These are phyloP conservation scores for Lepiota brunneoincarnata DNA, from an alignment of 768 basidiomycete species.

Conservation along the genomic window DNA sequence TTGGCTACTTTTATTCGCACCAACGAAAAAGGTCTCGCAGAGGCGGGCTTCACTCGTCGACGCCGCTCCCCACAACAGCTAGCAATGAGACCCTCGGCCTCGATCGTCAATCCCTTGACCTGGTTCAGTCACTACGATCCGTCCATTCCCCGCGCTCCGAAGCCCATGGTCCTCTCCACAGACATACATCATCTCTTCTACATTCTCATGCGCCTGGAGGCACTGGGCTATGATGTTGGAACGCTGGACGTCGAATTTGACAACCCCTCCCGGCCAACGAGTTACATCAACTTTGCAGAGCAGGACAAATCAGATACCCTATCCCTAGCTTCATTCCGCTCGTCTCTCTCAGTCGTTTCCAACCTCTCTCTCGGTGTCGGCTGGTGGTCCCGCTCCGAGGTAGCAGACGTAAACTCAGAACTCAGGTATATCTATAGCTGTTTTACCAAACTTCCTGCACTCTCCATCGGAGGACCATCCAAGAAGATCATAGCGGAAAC, in stretches of 20 bases:
- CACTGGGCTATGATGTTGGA: slow-evolving; percentile 71
- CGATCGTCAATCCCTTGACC: slow-evolving; percentile 57
- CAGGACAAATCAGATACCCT: slow-evolving; percentile 70
- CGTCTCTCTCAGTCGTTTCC: slow-evolving; percentile 75
- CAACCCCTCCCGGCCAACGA: slow-evolving; percentile 73
- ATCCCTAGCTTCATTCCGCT: slow-evolving; percentile 72
- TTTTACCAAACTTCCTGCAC: slow-evolving; percentile 86
- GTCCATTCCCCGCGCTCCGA: slow-evolving; percentile 32
- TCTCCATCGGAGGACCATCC: slow-evolving; percentile 63
- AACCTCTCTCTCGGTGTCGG: slow-evolving; percentile 66
- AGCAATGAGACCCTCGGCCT: slow-evolving; percentile 26
- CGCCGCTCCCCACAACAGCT: slow-evolving; percentile 36
- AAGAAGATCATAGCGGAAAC: slow-evolving; percentile 68
- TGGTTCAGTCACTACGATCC: slow-evolving; percentile 49
- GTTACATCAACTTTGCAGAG: slow-evolving; percentile 56
- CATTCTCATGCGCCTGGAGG: slow-evolving; percentile 83
- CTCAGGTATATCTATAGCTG: slow-evolving; percentile 86
- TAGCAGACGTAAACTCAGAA: slow-evolving; percentile 62
- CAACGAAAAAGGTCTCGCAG: slow-evolving; percentile 73
- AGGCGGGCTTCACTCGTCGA: slow-evolving; percentile 51
- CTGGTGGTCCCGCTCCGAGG: slow-evolving; percentile 69
- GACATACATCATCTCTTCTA: slow-evolving; percentile 88
- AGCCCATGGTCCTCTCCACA: slow-evolving; percentile 64
- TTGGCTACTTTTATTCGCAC: slow-evolving; percentile 69
- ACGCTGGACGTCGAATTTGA: slow-evolving; percentile 76